A percentile compares a stretch with the other conserved stretches of the same genome.
These are phyloP conservation scores for Trichoderma koningii DNA, from an alignment of 2,329 filamentous ascomycete genomes.

Conservation along the genomic window DNA sequence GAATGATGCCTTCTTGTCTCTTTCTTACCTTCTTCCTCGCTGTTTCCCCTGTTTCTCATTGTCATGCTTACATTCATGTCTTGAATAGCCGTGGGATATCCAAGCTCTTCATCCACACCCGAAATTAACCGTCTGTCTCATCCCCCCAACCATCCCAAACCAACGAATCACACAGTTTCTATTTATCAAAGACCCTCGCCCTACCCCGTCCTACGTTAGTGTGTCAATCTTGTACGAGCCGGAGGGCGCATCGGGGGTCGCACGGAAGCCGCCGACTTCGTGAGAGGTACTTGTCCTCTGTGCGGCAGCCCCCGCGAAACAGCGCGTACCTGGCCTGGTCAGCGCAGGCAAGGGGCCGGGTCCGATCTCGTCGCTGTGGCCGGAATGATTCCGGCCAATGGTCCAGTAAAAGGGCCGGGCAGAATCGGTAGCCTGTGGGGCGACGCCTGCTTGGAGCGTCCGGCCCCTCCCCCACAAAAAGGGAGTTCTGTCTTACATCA, in stretches of 20 bases:
- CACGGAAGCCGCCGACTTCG: conserved; percentile 20
- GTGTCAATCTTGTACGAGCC: background rate
- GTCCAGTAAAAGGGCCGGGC: conserved; percentile 33
- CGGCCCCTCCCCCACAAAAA: conserved; percentile 28
- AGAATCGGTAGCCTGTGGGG: conserved; percentile 32
- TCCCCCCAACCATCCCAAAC: background rate
- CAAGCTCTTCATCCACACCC: background rate
- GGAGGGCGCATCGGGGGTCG: conserved; percentile 13
- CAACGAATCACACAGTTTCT: conserved; percentile 15
- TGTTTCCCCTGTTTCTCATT: background rate
- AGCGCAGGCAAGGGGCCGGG: conserved; percentile 29
- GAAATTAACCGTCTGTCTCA: no score
- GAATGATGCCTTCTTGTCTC: background rate
- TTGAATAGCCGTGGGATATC: background rate
- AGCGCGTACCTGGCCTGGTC: conserved; percentile 15
- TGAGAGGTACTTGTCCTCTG: background rate
- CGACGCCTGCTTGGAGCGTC: background rate
- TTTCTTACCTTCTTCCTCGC: background rate
- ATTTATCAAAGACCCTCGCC: conserved; percentile 4
- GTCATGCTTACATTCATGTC: background rate
- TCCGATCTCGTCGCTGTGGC: conserved; percentile 37
- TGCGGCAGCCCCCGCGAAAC: background rate
- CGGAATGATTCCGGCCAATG: conserved; percentile 42
- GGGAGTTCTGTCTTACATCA: conserved; percentile 7
- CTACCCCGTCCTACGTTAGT: background rate